Base-by-base conservation (phyloP, 257 asterid species). In the Fraxinus quadrangulata region DNA sequence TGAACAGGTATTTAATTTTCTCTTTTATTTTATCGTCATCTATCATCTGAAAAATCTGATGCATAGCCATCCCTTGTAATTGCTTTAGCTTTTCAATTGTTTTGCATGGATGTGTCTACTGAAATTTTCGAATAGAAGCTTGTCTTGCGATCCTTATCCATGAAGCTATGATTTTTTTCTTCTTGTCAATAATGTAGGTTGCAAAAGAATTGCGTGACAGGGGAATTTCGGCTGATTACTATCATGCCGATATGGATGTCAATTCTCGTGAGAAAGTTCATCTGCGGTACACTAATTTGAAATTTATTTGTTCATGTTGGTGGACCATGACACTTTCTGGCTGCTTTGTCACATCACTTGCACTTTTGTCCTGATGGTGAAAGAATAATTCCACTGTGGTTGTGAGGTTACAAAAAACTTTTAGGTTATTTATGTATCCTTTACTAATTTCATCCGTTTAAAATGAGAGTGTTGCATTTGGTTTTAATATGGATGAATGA, bases 221-320 rank as follows among this genome's bases (percentile, higher is more conserved):
- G 81, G 97, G 96, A 82, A 88, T 91, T 74, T 83, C 87, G 23
- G 96, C 99, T 84, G 98, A 87, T 85, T 85, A 88, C 80, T 95
- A 95, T 83, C 99, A 95, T 84, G 99, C 99, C 14, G 97, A 95
- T 82, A 90, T 92, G 97, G 97, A 95, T 87, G 92, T 82, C 68
- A 81, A 86, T 83, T 96, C 90, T 75, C 95, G 99, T 34, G 96
- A 91, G 84, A 91, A 86, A 81, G 96, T 95, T 79, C 99, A 95
- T 83, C 82, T 75, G 79, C 56, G 97, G 99, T 91, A 85, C 12
- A 13, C 74, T 74, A 80, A 23, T 78, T 85, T 69, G 59, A 75
- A 4, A 74, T 73, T 73, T 81, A 31, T 77, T 76, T 72, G 77
- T 75, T 75, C 75, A 36, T 70, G 78, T 66, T 68, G 69, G 69